Evolutionary conservation across 768 basidiomycete genomes (phyloP).

Genomic region (Podaxis carcinomalis): DNA sequence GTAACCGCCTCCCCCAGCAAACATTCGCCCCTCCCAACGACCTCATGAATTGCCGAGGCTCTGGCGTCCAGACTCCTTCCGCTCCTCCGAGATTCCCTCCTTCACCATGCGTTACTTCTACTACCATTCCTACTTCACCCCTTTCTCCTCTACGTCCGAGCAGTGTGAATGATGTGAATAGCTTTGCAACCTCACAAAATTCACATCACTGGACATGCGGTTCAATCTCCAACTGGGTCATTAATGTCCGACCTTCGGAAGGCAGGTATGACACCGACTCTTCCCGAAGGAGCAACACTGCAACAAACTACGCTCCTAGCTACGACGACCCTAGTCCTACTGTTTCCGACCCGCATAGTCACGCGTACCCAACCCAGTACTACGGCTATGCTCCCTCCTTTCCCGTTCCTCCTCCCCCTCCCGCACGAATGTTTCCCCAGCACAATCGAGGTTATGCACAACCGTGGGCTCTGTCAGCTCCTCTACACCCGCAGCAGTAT

Average conservation of each 20-base stretch:
- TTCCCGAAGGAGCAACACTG: background rate
- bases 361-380: background rate
- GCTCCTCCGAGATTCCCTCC: background rate
- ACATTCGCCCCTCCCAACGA: background rate
- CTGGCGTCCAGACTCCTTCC: background rate
- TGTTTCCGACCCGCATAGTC: background rate
- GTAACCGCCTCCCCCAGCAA: background rate
- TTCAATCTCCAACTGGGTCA: background rate
- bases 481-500: background rate
- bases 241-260: background rate
- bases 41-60: background rate
- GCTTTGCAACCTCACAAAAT: background rate
- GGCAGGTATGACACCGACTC: background rate
- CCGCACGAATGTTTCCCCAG: background rate
- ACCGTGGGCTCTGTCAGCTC: background rate
- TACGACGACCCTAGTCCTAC: background rate
- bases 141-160: background rate
- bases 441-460: background rate
- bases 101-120: background rate
- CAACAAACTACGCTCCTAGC: background rate
- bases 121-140: background rate
- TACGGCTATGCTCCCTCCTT: too few species aligned
- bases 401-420: background rate
- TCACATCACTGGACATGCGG: background rate
- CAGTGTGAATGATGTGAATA: background rate